A percentile compares a stretch with the other conserved stretches of the same genome.
Conservation (phyloP, 148 eudicot species). For the Heliamphora exappendiculata region DNA sequence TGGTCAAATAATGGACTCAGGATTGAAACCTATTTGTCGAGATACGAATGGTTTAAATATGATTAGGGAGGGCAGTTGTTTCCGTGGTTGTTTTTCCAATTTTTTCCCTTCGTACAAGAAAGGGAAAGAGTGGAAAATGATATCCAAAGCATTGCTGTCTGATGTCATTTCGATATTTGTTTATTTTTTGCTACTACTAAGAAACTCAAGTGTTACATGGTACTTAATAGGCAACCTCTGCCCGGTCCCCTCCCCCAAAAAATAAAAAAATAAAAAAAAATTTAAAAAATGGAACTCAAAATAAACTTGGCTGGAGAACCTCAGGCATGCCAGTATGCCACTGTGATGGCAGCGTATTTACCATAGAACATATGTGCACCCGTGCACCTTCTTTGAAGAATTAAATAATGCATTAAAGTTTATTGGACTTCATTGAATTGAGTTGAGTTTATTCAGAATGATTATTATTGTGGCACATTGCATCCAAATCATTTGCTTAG, state of each 20-base stretch:
- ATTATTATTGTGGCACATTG: background rate
- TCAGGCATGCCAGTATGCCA: background rate
- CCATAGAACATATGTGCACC: background rate
- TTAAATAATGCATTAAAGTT: no score
- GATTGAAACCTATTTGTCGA: background rate
- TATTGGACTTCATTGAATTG: background rate
- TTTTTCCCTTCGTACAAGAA: background rate
- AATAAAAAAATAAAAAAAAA: no score
- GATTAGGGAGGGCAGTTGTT: background rate
- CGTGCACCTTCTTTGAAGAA: background rate
- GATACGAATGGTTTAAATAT: background rate
- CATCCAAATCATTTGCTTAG: background rate
- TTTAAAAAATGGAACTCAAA: no score
- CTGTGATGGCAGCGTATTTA: background rate
- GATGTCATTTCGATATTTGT: background rate
- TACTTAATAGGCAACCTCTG: background rate
- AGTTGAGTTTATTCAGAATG: background rate
- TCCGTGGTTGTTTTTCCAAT: background rate
- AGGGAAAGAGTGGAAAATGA: background rate
- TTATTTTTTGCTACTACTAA: background rate
- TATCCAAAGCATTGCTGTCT: background rate
- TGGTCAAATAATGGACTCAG: background rate
- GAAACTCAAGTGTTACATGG: background rate
- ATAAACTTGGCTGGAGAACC: no score
- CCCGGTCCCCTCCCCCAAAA: no score